phyloP scores from a whole-genome alignment of 1,284 basidiomycete species.

The Sanghuangporus weigelae region DNA sequence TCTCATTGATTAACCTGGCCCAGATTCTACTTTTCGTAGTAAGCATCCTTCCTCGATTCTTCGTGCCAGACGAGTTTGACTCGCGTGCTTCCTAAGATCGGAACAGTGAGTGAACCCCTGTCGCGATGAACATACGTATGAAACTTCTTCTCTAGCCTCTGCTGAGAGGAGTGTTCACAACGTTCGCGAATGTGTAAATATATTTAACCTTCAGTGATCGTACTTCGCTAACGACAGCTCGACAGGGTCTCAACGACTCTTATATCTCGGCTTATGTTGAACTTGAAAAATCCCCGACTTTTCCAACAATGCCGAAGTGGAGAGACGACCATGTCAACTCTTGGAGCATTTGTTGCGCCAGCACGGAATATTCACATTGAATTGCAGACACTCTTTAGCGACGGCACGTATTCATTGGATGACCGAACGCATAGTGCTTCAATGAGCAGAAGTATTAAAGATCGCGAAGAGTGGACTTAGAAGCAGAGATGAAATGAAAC shows the following conservation, averaged over 20 bases:
- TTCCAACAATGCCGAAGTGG: neutral
- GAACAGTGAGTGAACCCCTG: neutral
- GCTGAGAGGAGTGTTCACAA: neutral
- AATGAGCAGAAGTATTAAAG: no score
- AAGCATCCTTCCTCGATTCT: neutral
- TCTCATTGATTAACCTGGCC: neutral
- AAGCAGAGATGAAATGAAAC: no score
- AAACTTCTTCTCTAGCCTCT: neutral
- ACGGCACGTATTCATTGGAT: no score
- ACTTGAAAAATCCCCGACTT: conserved; percentile 12
- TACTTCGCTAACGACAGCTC: neutral
- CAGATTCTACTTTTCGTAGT: neutral
- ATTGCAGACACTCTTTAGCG: no score
- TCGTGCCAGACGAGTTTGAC: neutral
- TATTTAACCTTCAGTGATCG: neutral
- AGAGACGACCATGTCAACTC: neutral
- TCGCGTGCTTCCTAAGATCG: neutral
- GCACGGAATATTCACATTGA: neutral
- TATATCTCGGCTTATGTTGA: conserved; percentile 16
- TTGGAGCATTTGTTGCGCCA: neutral
- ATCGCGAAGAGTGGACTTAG: no score
- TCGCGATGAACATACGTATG: neutral
- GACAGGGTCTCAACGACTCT: conserved; percentile 12
- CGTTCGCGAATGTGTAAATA: neutral
- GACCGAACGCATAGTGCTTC: no score